Evolutionary conservation across 805 yeast genomes (phyloP).

Genomic region (Kodamaea neixiangensis): DNA sequence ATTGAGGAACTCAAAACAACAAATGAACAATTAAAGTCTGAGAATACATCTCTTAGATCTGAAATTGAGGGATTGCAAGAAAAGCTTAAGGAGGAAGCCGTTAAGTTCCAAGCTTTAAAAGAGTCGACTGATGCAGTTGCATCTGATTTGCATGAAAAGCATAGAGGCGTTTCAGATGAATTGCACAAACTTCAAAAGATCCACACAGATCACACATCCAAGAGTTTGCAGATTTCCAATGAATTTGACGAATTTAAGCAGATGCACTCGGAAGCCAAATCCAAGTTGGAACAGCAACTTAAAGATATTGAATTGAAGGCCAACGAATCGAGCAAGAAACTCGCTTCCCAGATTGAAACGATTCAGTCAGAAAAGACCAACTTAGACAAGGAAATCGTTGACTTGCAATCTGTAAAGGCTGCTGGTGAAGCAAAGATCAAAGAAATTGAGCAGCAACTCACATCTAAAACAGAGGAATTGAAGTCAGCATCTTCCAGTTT

Average conservation of each 20-base stretch:
- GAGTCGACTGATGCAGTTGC: neutral
- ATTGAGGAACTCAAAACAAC: neutral
- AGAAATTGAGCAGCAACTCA: neutral
- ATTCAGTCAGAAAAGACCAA: neutral
- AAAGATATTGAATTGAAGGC: neutral
- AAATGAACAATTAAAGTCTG: slow-evolving; percentile 2
- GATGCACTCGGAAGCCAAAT: neutral
- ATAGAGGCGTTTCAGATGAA: neutral
- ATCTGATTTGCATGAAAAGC: neutral
- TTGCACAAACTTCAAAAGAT: neutral
- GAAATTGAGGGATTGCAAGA: neutral
- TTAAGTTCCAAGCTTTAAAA: neutral
- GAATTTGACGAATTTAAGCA: neutral
- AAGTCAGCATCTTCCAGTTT: neutral
- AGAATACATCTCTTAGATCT: slow-evolving; percentile 3
- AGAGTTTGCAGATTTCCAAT: neutral
- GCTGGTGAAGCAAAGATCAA: neutral
- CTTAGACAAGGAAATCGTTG: neutral
- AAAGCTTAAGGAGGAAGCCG: slow-evolving; percentile 2
- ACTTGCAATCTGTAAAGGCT: neutral
- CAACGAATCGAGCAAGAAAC: neutral
- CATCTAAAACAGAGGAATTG: neutral
- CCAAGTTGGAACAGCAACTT: neutral
- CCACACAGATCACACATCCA: slow-evolving; percentile 4
- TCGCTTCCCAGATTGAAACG: neutral